Percentiles rank a stretch among this genome's conserved stretches.
phyloP scores from a whole-genome alignment of 345 rosid species.

The Citrus inodora region DNA sequence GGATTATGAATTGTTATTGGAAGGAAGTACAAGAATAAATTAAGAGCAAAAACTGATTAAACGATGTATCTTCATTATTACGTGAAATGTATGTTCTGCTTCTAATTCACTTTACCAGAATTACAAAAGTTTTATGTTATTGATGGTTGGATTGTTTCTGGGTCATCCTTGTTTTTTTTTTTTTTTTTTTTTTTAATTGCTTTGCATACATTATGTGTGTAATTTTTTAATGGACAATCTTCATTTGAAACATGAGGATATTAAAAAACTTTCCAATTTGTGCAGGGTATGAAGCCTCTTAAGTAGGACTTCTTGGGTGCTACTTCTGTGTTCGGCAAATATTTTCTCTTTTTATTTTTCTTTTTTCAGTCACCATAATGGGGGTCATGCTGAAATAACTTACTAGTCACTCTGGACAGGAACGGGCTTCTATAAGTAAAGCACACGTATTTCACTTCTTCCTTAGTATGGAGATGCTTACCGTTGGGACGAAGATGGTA shows the following conservation, averaged over 20 bases:
- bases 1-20: too few relatives aligned
- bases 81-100: background rate
- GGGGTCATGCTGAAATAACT: background rate
- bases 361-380: background rate
- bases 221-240: background rate
- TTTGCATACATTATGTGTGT: background rate
- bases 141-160: background rate
- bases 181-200: too few relatives aligned
- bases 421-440: background rate
- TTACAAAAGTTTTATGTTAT: background rate
- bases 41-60: background rate
- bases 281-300: conserved; percentile 83
- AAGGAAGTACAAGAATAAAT: background rate
- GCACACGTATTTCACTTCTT: background rate
- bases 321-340: background rate
- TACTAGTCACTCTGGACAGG: background rate
- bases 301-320: conserved; percentile 35
- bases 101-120: background rate
- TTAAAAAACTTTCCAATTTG: background rate
- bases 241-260: background rate
- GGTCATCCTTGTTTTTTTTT: background rate
- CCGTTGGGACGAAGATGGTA: background rate
- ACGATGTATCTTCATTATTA: background rate
- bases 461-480: background rate
- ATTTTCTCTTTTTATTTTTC: background rate